Evolutionary conservation across 768 basidiomycete species (phyloP).

Genomic region (Panaeolus cyanescens): DNA sequence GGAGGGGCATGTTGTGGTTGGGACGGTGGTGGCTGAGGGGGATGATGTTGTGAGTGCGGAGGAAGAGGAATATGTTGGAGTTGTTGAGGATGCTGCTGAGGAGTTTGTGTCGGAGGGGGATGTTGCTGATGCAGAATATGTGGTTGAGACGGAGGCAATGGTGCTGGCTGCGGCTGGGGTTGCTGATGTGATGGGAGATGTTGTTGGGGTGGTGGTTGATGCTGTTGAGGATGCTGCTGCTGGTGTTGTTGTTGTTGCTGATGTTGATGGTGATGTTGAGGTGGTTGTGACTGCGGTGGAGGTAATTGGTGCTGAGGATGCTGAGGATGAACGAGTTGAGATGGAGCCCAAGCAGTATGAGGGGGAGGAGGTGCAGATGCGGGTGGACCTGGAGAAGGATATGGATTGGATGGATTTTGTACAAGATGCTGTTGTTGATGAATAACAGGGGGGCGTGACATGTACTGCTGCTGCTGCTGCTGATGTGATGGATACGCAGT

Average conservation of each 20-base stretch:
- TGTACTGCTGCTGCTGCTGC: conserved; percentile 28
- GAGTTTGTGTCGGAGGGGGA: conserved; percentile 10
- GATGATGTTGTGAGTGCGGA: conserved; percentile 9
- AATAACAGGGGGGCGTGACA: conserved; percentile 13
- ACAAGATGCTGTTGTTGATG: conserved; percentile 29
- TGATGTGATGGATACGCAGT: conserved; percentile 31
- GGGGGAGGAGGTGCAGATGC: conserved; percentile 37
- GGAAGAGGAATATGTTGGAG: conserved; percentile 12
- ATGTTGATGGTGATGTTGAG: conserved; percentile 19
- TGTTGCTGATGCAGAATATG: conserved; percentile 9
- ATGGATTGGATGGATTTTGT: conserved; percentile 42
- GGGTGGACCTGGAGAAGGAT: conserved; percentile 45
- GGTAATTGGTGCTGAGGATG: conserved; percentile 30
- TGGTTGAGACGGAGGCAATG: conserved; percentile 1
- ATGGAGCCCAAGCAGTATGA: conserved; percentile 40
- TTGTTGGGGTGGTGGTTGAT: conserved; percentile 20
- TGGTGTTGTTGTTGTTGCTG: conserved; percentile 21
- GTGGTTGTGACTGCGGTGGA: conserved; percentile 21
- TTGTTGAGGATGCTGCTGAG: conserved; percentile 17
- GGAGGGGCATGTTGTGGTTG: conserved; percentile 10
- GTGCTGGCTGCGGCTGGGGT: conserved; percentile 12
- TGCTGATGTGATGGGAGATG: conserved; percentile 24
- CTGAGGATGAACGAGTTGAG: conserved; percentile 23
- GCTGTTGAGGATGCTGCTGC: conserved; percentile 20
- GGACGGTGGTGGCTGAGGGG: conserved; percentile 12